Base-by-base conservation (phyloP, 2,329 filamentous ascomycete genomes). In the Trichoderma cornu-damae region DNA sequence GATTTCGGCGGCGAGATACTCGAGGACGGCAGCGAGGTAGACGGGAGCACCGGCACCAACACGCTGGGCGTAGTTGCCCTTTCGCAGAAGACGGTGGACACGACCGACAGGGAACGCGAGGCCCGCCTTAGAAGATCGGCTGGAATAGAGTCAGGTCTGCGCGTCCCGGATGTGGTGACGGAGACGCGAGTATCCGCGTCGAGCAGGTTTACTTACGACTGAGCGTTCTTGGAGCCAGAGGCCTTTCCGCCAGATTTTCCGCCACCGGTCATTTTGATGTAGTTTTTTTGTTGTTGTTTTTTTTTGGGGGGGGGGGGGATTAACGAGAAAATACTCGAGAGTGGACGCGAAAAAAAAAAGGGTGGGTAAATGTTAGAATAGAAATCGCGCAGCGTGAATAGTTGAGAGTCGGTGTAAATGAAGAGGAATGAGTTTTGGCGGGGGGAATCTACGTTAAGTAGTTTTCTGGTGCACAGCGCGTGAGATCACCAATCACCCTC, bases 181-280 rank as follows among this genome's bases (percentile, higher is more conserved):
- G 18, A 37, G 8, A 42, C 22, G 24, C 16, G 7, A 22, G 6
- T n/a, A 32, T n/a, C 35, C 37, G 26, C 20, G 22, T 28, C 12
- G 12, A 34, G 20, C 3, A n/a, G n/a, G n/a, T n/a, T n/a, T 3
- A 88, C 92, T 86, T 81, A 97, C 94, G 92, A 96, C 84, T 97
- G 94, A 73, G 94, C 89, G 84, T 89, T 96, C 90, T 99, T 99
- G 82, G 89, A 88, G 82, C 92, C 91, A 81, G 89, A 93, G 83
- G 93, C 92, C 88, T 97, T 97, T 87, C 94, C 94, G 79, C 94
- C 94, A 81, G 93, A 96, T 82, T 99, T 99, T 79, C 94, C 94
- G 79, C 93, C 93, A 85, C 93, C 58, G 48, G 58, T 60, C 58
- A 60, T 60, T 58, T 57, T 60, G 53, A 57, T 48, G 20, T 28